These are phyloP conservation scores for Astraeus odoratus DNA, from an alignment of 768 basidiomycete genomes.

Conservation along the genomic window DNA sequence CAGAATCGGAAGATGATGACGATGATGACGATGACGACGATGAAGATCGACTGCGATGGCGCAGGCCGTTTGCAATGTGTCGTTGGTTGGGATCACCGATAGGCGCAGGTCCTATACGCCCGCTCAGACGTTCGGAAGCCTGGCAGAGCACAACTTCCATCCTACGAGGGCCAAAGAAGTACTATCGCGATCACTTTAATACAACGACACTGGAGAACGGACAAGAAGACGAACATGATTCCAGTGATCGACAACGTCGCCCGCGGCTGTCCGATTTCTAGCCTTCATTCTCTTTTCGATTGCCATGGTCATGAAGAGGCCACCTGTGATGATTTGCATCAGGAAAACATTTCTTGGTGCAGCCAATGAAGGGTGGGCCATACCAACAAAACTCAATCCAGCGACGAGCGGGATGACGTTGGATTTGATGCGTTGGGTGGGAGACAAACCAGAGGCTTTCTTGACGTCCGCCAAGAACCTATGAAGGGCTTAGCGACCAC, in stretches of 20 bases:
- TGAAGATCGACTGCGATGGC: slow-evolving; percentile 2
- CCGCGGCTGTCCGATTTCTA: slow-evolving; percentile 33
- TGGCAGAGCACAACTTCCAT: slow-evolving; percentile 37
- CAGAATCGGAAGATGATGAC: slow-evolving; percentile 8
- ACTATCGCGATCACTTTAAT: slow-evolving; percentile 19
- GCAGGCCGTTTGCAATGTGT: slow-evolving; percentile 15
- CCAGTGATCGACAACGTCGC: slow-evolving; percentile 41
- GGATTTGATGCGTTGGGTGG: slow-evolving; percentile 27
- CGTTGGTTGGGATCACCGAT: slow-evolving; percentile 13
- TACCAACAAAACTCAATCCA: slow-evolving; percentile 21
- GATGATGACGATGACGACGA: background rate
- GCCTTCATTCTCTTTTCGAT: slow-evolving; percentile 23
- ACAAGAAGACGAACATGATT: slow-evolving; percentile 38
- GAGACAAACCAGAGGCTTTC: slow-evolving; percentile 27
- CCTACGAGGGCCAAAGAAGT: slow-evolving; percentile 42
- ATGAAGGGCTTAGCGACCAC: background rate
- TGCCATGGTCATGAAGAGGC: slow-evolving; percentile 9
- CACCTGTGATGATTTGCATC: slow-evolving; percentile 10
- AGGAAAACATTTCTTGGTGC: background rate
- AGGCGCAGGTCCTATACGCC: slow-evolving; percentile 17
- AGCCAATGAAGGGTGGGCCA: background rate
- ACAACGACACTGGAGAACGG: background rate
- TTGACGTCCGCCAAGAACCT: slow-evolving; percentile 38
- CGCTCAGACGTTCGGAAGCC: slow-evolving; percentile 24
- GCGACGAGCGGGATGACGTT: slow-evolving; percentile 26